phyloP scores from a whole-genome alignment of 1,284 basidiomycete genomes.

The Fomitopsis betulina region DNA sequence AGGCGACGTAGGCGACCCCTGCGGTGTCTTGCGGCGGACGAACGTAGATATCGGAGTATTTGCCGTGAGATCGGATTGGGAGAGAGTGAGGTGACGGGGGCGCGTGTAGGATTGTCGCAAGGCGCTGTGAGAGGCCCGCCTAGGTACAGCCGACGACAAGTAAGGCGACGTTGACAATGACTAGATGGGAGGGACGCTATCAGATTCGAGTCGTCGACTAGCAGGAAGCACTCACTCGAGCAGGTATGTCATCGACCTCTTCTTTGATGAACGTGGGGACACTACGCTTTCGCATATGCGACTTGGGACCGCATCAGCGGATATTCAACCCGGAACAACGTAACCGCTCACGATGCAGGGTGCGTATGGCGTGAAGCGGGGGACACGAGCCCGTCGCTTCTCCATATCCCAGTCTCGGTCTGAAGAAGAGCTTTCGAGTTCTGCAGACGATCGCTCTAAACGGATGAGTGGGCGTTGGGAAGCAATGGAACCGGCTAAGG shows the following conservation, averaged over 20 bases:
- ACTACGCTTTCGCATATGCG: constrained; percentile 31
- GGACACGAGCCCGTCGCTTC: constrained; percentile 22
- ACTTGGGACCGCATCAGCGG: constrained; percentile 11
- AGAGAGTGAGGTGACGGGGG: constrained; percentile 25
- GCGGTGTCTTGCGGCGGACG: constrained; percentile 71
- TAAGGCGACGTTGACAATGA: constrained; percentile 43
- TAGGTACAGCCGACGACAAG: constrained; percentile 30
- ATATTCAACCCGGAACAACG: not conserved
- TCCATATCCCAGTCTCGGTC: constrained; percentile 23
- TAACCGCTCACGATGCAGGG: constrained; percentile 45
- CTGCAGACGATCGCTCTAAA: constrained; percentile 11
- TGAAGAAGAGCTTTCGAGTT: not conserved
- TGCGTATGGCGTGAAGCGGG: constrained; percentile 64
- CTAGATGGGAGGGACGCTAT: constrained; percentile 15
- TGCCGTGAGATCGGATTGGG: constrained; percentile 34
- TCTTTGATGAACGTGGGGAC: constrained; percentile 26
- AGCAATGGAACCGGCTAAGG: constrained; percentile 23
- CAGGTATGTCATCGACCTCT: constrained; percentile 21
- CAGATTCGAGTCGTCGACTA: not conserved
- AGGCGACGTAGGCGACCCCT: constrained; percentile 63
- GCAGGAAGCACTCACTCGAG: constrained; percentile 22
- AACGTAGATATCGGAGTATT: constrained; percentile 73
- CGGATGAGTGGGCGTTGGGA: constrained; percentile 17
- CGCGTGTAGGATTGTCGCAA: constrained; percentile 12
- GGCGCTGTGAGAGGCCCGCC: constrained; percentile 18